Conservation (phyloP, 2,329 filamentous ascomycete genomes). For the Chalara sp. region DNA sequence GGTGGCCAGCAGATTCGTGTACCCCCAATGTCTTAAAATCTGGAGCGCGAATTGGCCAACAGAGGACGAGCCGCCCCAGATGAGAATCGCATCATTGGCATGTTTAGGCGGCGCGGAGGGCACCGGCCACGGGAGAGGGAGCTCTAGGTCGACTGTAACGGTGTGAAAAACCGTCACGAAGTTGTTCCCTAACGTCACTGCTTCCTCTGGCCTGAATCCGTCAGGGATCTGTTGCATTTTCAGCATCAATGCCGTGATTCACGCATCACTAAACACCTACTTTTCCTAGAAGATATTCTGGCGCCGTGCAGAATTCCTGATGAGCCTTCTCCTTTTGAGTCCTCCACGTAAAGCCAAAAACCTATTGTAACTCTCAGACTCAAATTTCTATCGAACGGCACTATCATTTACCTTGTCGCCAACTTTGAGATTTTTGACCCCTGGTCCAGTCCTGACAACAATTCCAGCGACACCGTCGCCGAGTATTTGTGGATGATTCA, state of each 20-base stretch:
- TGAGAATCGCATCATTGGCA: slow-evolving; percentile 28
- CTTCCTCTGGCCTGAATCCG: slow-evolving; percentile 35
- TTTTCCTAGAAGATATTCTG: slow-evolving; percentile 41
- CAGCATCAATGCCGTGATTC: background rate
- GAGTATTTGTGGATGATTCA: slow-evolving; percentile 41
- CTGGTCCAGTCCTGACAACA: slow-evolving; percentile 42
- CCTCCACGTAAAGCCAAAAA: slow-evolving; percentile 46
- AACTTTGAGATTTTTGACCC: slow-evolving; percentile 35
- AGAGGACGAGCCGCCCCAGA: slow-evolving; percentile 29
- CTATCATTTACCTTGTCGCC: slow-evolving; percentile 42
- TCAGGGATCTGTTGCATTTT: slow-evolving; percentile 30
- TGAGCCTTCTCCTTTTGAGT: slow-evolving; percentile 41
- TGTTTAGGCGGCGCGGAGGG: slow-evolving; percentile 7
- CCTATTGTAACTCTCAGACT: slow-evolving; percentile 3
- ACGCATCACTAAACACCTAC: slow-evolving; percentile 12
- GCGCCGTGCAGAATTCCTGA: slow-evolving; percentile 48
- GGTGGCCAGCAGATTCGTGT: slow-evolving; percentile 35
- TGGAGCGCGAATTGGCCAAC: slow-evolving; percentile 27
- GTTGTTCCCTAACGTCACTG: slow-evolving; percentile 47
- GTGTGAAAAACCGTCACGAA: slow-evolving; percentile 54
- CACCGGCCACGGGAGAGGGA: slow-evolving; percentile 49
- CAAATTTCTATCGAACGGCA: background rate
- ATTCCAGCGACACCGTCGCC: slow-evolving; percentile 46
- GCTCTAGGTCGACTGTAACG: slow-evolving; percentile 40
- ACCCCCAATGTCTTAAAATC: slow-evolving; percentile 46